These are phyloP conservation scores for Candida railenensis DNA, from an alignment of 805 yeast species.

Conservation along the genomic window DNA sequence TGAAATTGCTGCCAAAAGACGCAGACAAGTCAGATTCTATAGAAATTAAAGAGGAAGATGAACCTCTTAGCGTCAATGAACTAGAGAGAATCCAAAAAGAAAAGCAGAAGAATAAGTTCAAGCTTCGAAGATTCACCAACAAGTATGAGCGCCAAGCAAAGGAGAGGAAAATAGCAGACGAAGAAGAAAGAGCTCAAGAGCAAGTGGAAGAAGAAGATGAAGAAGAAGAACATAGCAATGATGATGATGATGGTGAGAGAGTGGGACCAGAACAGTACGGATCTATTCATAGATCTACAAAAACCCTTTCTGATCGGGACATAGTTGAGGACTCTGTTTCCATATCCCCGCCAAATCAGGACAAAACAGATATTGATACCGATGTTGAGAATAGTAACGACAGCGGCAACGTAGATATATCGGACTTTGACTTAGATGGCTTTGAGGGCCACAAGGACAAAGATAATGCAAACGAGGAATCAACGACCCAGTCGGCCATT, in stretches of 20 bases:
- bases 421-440: conserved; percentile 9
- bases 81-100: conserved; percentile 3
- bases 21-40: not conserved
- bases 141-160: conserved; percentile 3
- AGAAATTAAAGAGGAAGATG: not conserved
- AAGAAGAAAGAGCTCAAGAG: conserved; percentile 10
- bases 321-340: not conserved
- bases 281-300: not conserved
- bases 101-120: conserved; percentile 3
- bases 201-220: conserved; percentile 24
- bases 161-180: not conserved
- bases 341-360: not conserved
- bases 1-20: conserved; percentile 7
- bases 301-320: not conserved
- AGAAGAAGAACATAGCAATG: conserved; percentile 20
- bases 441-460: conserved; percentile 14
- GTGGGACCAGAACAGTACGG: not conserved
- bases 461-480: conserved; percentile 9
- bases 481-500: conserved; percentile 23
- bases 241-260: conserved; percentile 25
- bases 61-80: not conserved
- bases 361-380: not conserved
- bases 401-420: conserved; percentile 8
- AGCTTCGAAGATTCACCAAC: conserved; percentile 7
- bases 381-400: not conserved